These are phyloP conservation scores for Novakomyces olei DNA, from an alignment of 805 yeast genomes.

Conservation along the genomic window DNA sequence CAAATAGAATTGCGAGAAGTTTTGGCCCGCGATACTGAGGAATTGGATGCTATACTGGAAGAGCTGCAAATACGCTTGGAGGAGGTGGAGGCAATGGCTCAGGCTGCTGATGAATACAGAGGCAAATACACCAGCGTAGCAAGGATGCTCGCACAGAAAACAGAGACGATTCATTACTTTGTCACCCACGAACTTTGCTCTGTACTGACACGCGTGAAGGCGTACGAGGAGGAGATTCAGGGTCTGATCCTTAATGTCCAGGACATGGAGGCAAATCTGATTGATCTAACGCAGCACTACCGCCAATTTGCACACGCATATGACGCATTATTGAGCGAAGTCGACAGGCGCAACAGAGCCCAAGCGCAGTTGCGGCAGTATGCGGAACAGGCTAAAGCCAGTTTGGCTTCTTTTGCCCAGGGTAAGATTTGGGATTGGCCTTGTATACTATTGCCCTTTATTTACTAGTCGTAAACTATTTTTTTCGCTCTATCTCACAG, in stretches of 20 bases:
- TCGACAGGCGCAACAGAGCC: not conserved
- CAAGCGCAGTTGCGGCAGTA: not conserved
- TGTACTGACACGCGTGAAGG: not conserved
- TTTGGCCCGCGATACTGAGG: not conserved
- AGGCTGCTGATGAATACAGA: not conserved
- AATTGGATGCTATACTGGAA: not conserved
- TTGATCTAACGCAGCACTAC: constrained; percentile 1
- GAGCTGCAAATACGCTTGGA: not conserved
- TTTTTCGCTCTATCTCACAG: too few species aligned
- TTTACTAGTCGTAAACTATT: too few species aligned
- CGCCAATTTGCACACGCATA: constrained; percentile 1
- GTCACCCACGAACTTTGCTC: not conserved
- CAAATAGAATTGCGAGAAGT: not conserved
- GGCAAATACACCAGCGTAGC: not conserved
- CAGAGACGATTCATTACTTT: too few species aligned
- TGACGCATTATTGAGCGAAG: not conserved
- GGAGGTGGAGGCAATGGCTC: not conserved
- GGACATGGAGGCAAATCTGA: not conserved
- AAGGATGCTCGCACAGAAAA: too few species aligned
- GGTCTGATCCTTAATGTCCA: not conserved
- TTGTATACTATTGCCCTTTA: too few species aligned
- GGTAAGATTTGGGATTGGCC: too few species aligned
- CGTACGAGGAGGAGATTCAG: not conserved
- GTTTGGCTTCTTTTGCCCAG: too few species aligned
- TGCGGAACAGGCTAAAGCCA: too few species aligned